Conservation (phyloP, 192 early-diverging fungal genomes). For the Funneliformis geosporum region DNA sequence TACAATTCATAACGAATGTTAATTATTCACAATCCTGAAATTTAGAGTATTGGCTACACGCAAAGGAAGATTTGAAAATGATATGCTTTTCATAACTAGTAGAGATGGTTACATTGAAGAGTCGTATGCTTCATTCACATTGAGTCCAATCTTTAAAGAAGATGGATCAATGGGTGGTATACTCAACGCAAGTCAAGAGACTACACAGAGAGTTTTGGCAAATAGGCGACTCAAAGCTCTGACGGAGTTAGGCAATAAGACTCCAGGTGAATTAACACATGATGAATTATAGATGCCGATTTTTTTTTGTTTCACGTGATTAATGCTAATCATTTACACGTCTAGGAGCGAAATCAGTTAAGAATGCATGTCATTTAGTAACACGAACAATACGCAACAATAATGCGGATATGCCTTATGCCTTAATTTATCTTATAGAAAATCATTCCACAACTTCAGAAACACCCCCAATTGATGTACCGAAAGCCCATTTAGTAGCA, state of each 20-base stretch:
- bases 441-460: not conserved
- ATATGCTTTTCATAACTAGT: not conserved
- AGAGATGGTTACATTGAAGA: slow-evolving; percentile 44
- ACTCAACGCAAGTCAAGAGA: slow-evolving; percentile 35
- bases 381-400: not conserved
- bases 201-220: slow-evolving; percentile 36
- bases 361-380: slow-evolving; percentile 1
- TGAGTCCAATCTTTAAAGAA: slow-evolving; percentile 36
- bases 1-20: no score
- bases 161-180: slow-evolving; percentile 37
- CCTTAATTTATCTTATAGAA: slow-evolving; percentile 23
- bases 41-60: not conserved
- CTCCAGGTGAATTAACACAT: not conserved
- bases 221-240: slow-evolving; percentile 35
- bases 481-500: slow-evolving; percentile 2
- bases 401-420: slow-evolving; percentile 21
- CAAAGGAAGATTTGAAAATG: slow-evolving; percentile 10
- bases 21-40: no score
- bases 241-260: slow-evolving; percentile 38
- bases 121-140: slow-evolving; percentile 40
- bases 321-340: not conserved
- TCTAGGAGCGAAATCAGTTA: slow-evolving; percentile 1
- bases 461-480: not conserved
- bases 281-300: not conserved
- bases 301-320: not conserved